Base-by-base conservation (phyloP, 495 filamentous ascomycete genomes). In the Penicillium samsonianum region DNA sequence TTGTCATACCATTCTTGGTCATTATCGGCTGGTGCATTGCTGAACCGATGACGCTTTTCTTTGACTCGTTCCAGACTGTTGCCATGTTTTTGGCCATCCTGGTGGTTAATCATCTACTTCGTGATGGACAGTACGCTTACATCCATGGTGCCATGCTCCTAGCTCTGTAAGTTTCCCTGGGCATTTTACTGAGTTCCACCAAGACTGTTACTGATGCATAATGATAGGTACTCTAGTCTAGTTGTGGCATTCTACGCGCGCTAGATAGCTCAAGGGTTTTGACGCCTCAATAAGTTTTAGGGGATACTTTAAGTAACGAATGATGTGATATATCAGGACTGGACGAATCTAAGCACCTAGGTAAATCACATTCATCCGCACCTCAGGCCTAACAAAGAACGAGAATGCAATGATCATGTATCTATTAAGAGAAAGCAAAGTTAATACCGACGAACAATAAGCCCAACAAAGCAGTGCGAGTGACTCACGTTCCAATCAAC, bases 71-170 rank as follows among this genome's bases (percentile, higher is more conserved):
- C 45, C 62, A 76, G 53, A 74, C 62, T 2, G 62, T 65, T 5
- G 55, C 67, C 3, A 64, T 75, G 50, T 72, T 73, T 45, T 48
- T 74, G 23, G 59, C 67, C 2, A 58, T 68, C 5, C 50, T 75
- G 20, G 62, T 75, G 9, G 70, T 73, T 3, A 74, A 59, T 23
- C 61, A 61, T 59, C 28, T 71, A 38, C 57, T 91, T 16, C 67
- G 87, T 53, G 87, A 90, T 61, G 88, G 88, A 7, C 69, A 86
- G 22, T 86, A 81, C 50, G 90, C 90, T 68, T 91, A 90, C 28
- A 62, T 67, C 10, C 62, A 67, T 50, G 65, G 65, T 3, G 62
- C 41, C 0, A 65, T 67, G 62, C 47, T 65, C 19, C 38, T 65
- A 30, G 50, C 60, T 30, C 31, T 67, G 64, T 66, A 43, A 58